These are phyloP conservation scores for Russula lepida DNA, from an alignment of 768 basidiomycete genomes.

Conservation along the genomic window DNA sequence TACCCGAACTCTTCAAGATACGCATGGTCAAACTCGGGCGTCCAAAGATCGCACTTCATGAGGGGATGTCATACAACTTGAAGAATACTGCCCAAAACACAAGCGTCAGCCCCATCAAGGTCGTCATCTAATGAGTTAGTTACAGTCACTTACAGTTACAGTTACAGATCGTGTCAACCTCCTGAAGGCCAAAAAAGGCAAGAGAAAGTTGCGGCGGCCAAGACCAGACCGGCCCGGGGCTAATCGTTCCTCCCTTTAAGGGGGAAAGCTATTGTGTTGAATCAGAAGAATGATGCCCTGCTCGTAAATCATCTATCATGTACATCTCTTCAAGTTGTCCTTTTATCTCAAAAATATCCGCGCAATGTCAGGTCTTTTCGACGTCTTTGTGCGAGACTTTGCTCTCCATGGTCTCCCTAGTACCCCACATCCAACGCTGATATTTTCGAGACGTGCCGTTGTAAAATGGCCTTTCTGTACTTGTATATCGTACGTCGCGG, in stretches of 20 bases:
- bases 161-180: conserved; percentile 74
- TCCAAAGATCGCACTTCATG: conserved; percentile 89
- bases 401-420: too few species aligned
- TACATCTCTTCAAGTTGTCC: conserved; percentile 74
- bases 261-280: conserved; percentile 94
- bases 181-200: conserved; percentile 73
- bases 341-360: conserved; percentile 90
- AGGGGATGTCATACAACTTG: conserved; percentile 80
- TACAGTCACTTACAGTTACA: too few species aligned
- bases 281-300: conserved; percentile 89
- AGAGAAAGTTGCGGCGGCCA: conserved; percentile 58
- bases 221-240: too few species aligned
- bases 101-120: conserved; percentile 83
- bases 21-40: conserved; percentile 96
- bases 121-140: conserved; percentile 81
- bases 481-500: too few species aligned
- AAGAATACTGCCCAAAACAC: conserved; percentile 89
- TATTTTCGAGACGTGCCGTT: too few species aligned
- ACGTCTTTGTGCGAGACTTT: conserved; percentile 88
- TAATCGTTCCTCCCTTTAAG: too few species aligned
- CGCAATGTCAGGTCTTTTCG: conserved; percentile 91
- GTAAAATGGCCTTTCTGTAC: too few species aligned
- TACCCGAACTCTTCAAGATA: conserved; percentile 88
- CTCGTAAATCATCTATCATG: conserved; percentile 96
- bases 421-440: conserved; percentile 87